Conservation (phyloP, 306 rosid genomes). For the Spatholobus suberectus region DNA sequence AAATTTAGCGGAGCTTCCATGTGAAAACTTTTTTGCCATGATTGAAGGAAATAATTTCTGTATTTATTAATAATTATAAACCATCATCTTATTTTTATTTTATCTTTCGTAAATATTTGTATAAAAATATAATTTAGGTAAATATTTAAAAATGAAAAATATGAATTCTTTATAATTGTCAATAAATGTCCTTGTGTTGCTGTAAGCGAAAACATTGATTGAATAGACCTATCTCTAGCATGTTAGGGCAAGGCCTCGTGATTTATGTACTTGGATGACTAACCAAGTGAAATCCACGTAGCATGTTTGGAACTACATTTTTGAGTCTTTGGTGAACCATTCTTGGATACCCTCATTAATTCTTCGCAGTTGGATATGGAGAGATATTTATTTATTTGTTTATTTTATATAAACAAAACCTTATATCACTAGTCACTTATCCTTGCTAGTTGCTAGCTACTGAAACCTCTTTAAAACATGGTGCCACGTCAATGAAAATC, state of each 20-base stretch:
- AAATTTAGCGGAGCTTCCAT: too few relatives aligned
- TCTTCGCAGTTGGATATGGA: neutral
- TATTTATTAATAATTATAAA: too few relatives aligned
- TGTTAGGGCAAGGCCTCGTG: neutral
- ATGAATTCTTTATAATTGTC: too few relatives aligned
- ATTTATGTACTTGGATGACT: neutral
- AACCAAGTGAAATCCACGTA: neutral
- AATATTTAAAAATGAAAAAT: too few relatives aligned
- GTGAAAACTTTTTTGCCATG: too few relatives aligned
- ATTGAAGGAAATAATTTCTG: too few relatives aligned
- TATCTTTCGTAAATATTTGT: too few relatives aligned
- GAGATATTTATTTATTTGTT: neutral
- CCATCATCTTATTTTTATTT: too few relatives aligned
- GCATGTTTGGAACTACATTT: neutral
- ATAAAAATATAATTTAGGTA: too few relatives aligned
- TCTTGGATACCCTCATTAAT: neutral
- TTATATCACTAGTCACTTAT: neutral
- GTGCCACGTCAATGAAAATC: constrained; percentile 28
- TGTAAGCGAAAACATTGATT: neutral
- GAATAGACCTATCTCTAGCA: neutral
- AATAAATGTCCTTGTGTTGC: too few relatives aligned
- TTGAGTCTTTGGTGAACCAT: neutral
- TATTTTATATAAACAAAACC: neutral
- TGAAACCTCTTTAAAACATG: neutral
- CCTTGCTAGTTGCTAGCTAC: too few relatives aligned